Base-by-base conservation (phyloP, 768 basidiomycete genomes). In the Amyloporia xantha region DNA sequence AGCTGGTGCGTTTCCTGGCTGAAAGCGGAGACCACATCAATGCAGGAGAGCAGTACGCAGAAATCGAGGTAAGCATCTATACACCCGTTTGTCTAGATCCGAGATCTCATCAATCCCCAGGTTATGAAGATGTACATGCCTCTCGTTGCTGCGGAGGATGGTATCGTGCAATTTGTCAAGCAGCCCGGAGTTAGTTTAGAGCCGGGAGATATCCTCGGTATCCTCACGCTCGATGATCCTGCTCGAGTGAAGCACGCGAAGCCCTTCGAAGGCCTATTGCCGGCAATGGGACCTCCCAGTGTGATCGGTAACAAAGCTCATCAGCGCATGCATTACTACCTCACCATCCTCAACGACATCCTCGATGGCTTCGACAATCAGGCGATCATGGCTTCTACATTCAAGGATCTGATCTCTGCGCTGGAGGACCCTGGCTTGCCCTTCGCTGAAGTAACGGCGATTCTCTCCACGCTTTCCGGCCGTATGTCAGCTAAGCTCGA, bases 91-190 rank as follows among this genome's bases (percentile, higher is more conserved):
- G 21, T 6, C 19, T 4, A 20, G 9, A 36, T 20, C n/a, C n/a
- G 19, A 2, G 1, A 4, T 19, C 23, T 42, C 6, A 48, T 28
- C 6, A 33, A 23, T 36, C 28, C 50, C 5, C 47, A 87, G 86
- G 89, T 91, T 52, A 94, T 96, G 92, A 97, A 99, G 74, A 99
- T 98, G 96, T 96, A 96, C 68, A 96, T 99, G 95, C 93, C 93
- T 3, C 80, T 99, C 48, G 82, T 91, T 48, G 92, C 93, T 4
- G 79, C 86, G 2, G 96, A 99, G 65, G 91, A 95, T 64, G 96
- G 96, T 60, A 77, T 85, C 40, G 84, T 94, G 15, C 93, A 95
- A 59, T 82, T 98, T 59, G 91, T 98, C 68, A 99, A 98, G 70
- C 96, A 99, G 65, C 91, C 96, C 48, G 96, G 96, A 59, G 91